These are phyloP conservation scores for Ceratocystis destructans DNA, from an alignment of 2,329 filamentous ascomycete genomes.

Conservation along the genomic window DNA sequence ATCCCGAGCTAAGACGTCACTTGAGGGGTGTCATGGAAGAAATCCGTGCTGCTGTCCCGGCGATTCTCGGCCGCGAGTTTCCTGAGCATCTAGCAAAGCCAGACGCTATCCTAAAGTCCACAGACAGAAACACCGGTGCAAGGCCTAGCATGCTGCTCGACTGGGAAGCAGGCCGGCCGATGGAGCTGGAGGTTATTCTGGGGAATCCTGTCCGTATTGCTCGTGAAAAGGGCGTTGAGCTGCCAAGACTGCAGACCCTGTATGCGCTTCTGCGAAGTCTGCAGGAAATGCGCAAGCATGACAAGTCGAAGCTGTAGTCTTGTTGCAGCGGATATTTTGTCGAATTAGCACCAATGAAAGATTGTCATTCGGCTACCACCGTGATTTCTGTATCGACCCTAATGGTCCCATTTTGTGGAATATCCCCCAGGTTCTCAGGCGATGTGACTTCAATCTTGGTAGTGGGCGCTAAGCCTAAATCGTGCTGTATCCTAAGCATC, in stretches of 20 bases:
- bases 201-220: conserved; percentile 58
- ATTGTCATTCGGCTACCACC: neutral
- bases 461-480: conserved; percentile 10
- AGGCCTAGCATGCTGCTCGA: conserved; percentile 56
- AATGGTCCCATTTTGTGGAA: conserved; percentile 14
- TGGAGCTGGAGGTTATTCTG: conserved; percentile 61
- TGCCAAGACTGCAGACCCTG: conserved; percentile 52
- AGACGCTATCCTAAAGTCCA: conserved; percentile 49
- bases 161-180: conserved; percentile 50
- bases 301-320: conserved; percentile 13
- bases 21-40: conserved; percentile 55
- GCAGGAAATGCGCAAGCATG: conserved; percentile 38
- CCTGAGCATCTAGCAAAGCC: conserved; percentile 45
- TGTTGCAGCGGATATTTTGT: neutral
- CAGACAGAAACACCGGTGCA: conserved; percentile 49
- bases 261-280: conserved; percentile 53
- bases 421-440: neutral
- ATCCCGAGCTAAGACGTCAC: conserved; percentile 48
- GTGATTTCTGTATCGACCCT: conserved; percentile 8
- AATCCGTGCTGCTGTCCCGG: conserved; percentile 49
- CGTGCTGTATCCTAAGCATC: conserved; percentile 11
- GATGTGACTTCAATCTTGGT: conserved; percentile 9
- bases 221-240: conserved; percentile 45
- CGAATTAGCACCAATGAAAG: neutral
- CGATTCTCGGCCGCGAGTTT: conserved; percentile 47